Evolutionary conservation across 441 rosid genomes (phyloP).

Genomic region (Lepidium campestre): DNA sequence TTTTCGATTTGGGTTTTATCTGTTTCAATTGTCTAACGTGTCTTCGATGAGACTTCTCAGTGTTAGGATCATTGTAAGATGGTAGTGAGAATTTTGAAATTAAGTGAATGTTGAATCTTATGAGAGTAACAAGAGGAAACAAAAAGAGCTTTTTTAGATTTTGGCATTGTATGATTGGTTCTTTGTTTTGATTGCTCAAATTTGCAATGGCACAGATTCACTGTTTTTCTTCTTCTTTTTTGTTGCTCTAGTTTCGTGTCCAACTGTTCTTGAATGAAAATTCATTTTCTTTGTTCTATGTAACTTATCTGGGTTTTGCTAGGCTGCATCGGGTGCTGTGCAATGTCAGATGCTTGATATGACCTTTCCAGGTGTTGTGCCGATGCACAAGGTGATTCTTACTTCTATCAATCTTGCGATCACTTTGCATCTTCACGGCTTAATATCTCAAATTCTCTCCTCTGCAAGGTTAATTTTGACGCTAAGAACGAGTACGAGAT

Average conservation of each 20-base stretch:
- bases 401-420: background rate
- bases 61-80: background rate
- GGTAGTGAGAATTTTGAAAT: background rate
- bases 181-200: background rate
- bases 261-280: background rate
- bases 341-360: slow-evolving; percentile 97
- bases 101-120: background rate
- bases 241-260: background rate
- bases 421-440: background rate
- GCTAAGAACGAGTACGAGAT: slow-evolving; percentile 88
- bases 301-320: background rate
- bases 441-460: background rate
- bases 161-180: background rate
- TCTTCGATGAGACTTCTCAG: background rate
- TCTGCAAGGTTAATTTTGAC: slow-evolving; percentile 81
- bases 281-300: background rate
- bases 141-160: background rate
- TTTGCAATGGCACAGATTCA: background rate
- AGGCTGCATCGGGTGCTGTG: slow-evolving; percentile 99
- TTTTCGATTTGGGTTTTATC: background rate
- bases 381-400: slow-evolving; percentile 85
- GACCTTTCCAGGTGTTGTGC: slow-evolving; percentile 93
- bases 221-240: background rate
- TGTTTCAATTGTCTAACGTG: background rate
- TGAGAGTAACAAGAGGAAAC: background rate